Base-by-base conservation (phyloP, 495 filamentous ascomycete species). In the Penicillium verhagenii region DNA sequence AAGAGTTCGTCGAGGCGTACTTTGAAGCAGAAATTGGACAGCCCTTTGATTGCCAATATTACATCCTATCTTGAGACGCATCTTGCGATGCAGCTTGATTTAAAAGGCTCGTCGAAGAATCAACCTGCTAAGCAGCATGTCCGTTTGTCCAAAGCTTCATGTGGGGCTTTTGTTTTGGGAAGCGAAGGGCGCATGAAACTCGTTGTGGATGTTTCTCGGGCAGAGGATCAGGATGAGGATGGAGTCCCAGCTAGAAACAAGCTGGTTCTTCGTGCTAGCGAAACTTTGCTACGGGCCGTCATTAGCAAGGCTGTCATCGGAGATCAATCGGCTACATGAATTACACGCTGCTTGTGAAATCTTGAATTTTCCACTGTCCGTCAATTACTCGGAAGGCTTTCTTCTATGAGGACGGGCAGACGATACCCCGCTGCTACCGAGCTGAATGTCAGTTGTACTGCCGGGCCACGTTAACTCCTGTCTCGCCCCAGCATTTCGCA, bases 141-240 rank as follows among this genome's bases (percentile, higher is more conserved):
- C 16, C 68, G 72, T 0, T 56, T 84, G 10, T 67, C 74, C 35
- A 80, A 78, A 54, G 67, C 82, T 59, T 72, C 79, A 2, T 82
- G 78, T 61, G 76, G 75, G 18, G 76, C 73, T 35, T 85, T 84
- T 67, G 74, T 80, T 21, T 21, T 84, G 19, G 79, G 77, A 4
- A 65, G 56, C 6, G 82, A 83, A 8, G 75, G 82, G 10, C 78
- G 71, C 52, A 60, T 82, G 50, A 85, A 85, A 66, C 49, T 84
- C 16, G 71, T 77, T 65, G 68, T 64, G 13, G 59, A 64, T 28
- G 58, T 53, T 23, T 66, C 56, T 26, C 61, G 52, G 23, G 61
- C 65, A 14, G 60, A 56, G 21, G 53, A 63, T 16, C 59, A 57
- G 21, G 55, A 28, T 9, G 60, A 47, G 11, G 61, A 60, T 6